A percentile compares a stretch with the other conserved stretches of the same genome.
These are phyloP conservation scores for Chaetomiaceae sp. DNA, from an alignment of 2,329 filamentous ascomycete genomes.

Conservation along the genomic window DNA sequence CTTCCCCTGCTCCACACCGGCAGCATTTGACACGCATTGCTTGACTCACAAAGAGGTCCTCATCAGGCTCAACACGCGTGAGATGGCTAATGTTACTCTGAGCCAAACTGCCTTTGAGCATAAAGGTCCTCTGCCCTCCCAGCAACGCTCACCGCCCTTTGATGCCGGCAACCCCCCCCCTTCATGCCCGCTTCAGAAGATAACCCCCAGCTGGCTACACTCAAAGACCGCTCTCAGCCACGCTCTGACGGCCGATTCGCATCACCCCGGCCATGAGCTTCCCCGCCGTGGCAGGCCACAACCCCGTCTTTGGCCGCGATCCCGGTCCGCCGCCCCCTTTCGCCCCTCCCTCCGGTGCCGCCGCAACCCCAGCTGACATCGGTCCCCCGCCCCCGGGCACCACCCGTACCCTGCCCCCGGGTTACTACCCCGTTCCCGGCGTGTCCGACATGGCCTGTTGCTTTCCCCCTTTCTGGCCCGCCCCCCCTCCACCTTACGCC, in stretches of 20 bases:
- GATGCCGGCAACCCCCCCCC: not conserved
- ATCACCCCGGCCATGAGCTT: conserved; percentile 5
- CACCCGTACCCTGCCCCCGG: conserved; percentile 1
- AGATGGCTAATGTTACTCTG: no score
- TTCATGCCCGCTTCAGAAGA: not conserved
- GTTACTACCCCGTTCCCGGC: conserved; percentile 1
- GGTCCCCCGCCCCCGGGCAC: conserved; percentile 16
- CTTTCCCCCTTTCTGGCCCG: not conserved
- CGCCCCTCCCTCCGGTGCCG: not conserved
- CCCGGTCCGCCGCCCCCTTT: conserved; percentile 8
- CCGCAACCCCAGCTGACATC: conserved; percentile 4
- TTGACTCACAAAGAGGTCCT: conserved; percentile 3
- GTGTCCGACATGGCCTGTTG: not conserved
- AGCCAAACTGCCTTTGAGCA: not conserved
- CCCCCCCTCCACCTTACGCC: not conserved
- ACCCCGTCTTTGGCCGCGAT: conserved; percentile 12
- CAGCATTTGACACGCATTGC: not conserved
- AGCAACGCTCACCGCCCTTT: no score
- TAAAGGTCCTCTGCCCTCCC: no score
- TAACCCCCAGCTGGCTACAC: not conserved
- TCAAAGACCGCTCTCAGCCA: not conserved
- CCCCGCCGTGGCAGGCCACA: conserved; percentile 6
- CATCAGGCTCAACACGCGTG: no score
- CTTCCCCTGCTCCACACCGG: not conserved
- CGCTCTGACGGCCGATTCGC: no score